Evolutionary conservation across 2,329 filamentous ascomycete species (phyloP).

Genomic region (Aureobasidium sp.): DNA sequence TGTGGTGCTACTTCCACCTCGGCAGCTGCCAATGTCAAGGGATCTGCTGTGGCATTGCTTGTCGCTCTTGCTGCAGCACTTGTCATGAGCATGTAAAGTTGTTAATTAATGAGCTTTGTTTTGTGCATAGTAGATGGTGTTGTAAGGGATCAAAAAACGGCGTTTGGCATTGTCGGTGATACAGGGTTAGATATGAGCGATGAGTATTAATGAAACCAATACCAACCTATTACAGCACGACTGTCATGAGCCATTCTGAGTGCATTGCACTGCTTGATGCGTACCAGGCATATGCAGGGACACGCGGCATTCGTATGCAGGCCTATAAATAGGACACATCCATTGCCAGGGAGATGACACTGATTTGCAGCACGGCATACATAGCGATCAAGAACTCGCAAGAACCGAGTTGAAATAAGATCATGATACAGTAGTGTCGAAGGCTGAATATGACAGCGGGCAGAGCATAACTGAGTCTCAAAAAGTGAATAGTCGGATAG

Average conservation of each 20-base stretch:
- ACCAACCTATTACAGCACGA: not conserved
- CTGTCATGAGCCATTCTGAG: not conserved
- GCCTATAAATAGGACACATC: not conserved
- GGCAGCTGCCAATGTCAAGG: slow-evolving; percentile 1
- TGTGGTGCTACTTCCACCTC: slow-evolving; percentile 36
- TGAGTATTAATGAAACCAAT: not conserved
- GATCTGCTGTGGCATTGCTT: not conserved
- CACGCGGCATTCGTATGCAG: not conserved
- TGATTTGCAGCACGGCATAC: not conserved
- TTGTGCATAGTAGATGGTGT: not conserved
- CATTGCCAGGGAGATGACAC: not conserved
- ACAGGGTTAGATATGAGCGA: not conserved
- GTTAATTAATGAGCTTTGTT: not conserved
- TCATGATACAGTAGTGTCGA: not conserved
- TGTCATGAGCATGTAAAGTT: not conserved
- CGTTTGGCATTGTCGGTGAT: slow-evolving; percentile 1
- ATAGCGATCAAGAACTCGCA: not conserved
- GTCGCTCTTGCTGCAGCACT: not conserved
- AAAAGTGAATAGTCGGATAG: not conserved
- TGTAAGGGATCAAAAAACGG: not conserved
- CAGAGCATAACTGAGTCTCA: not conserved
- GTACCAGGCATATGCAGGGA: not conserved
- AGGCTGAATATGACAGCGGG: not conserved
- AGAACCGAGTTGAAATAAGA: not conserved
- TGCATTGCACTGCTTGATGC: not conserved